Evolutionary conservation across 2,329 filamentous ascomycete genomes (phyloP), one percentile per base, ranked within the genome.

Genomic region (Colletotrichum plurivorum): DNA sequence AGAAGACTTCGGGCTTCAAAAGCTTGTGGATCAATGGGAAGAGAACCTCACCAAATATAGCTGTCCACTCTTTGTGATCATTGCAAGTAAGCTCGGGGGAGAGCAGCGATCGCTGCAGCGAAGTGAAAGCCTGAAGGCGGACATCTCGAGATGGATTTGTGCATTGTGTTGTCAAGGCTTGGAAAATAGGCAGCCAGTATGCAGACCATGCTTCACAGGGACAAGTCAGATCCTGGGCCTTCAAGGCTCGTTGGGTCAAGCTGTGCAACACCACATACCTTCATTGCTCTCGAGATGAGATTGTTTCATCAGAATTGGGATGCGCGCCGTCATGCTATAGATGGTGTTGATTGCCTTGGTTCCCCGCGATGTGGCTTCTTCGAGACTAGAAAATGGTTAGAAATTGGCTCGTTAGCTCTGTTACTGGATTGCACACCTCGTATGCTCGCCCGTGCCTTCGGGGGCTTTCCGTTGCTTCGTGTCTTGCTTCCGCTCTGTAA

Each of bases 151-250:
- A 98, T 0, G 95, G 94, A 77, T 98, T 99, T 62, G 94, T 93
- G 80, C 95, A 98, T 81, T 99, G 96, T 5, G 90, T 90, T 3
- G 93, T 96, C 18, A 99, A 84, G 6, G 94, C 93, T 73, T 94
- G 90, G 80, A 99, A 96, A 27, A 99, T 94, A 2, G 95, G 96
- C 15, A 95, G 91, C 96, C 96, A 99, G 79, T 99, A 99, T 9
- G 96, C 94, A 58, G 94, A 94, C 96, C 96, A 99, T 15, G 96
- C 96, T 93, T 36, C 31, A 36, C 71, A 54, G 39, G 56, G 74
- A 5, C 69, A 48, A 73, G 72, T 78, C 69, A 80, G 78, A 20
- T 9, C 15, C 20, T 36, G 2, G 31, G 31, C 9, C 10, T 10
- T 8, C 31, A 36, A 36, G 31, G 8, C 31, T 36, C 10, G 31